These are phyloP conservation scores for Picea abies DNA, from an alignment of 83 land plant genomes.

Conservation along the genomic window DNA sequence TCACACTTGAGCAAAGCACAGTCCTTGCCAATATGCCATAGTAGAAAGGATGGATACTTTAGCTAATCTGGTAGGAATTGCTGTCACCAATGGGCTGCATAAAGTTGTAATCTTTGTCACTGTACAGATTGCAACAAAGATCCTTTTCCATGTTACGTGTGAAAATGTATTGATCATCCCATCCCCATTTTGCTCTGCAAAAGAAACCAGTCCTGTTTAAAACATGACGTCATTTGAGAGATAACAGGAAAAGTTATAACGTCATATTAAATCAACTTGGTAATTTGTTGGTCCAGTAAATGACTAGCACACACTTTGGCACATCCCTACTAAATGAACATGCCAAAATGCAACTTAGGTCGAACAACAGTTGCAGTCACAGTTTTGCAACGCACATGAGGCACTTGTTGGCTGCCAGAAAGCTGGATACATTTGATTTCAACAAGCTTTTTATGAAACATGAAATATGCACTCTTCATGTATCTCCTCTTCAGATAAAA, in stretches of 20 bases:
- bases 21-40: constrained; percentile 54
- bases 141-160: constrained; percentile 57
- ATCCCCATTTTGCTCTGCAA: constrained; percentile 70
- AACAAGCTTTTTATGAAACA: neutral
- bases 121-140: constrained; percentile 46
- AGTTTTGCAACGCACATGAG: neutral
- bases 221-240: no score
- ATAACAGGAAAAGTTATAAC: neutral
- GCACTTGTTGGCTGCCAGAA: neutral
- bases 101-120: constrained; percentile 27
- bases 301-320: no score
- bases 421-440: neutral
- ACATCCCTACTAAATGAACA: no score
- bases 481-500: no score
- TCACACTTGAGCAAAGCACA: no score
- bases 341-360: neutral
- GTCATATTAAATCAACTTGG: neutral
- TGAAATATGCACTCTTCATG: no score
- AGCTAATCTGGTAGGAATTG: constrained; percentile 63
- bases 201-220: neutral
- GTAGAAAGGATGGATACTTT: constrained; percentile 40
- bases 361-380: neutral
- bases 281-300: neutral
- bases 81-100: constrained; percentile 36
- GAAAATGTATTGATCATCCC: constrained; percentile 63